phyloP scores from a whole-genome alignment of 495 filamentous ascomycete species.

The Bathelium albidoporum region DNA sequence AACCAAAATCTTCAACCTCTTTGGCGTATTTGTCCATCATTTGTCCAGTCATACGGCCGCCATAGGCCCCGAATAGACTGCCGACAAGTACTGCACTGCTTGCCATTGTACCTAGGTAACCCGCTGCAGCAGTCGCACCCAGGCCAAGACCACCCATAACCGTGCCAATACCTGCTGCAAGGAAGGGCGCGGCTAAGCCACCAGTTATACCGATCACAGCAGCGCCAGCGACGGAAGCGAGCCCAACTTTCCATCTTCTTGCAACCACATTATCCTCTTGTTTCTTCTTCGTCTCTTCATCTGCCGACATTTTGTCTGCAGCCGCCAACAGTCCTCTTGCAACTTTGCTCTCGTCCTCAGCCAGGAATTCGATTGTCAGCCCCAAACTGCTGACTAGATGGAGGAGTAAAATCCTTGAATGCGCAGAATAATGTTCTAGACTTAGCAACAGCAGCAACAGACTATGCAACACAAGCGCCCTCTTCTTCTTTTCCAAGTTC shows the following conservation, averaged over 20 bases:
- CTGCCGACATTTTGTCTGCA: slow-evolving; percentile 57
- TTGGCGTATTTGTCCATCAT: slow-evolving; percentile 81
- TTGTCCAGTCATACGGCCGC: slow-evolving; percentile 69
- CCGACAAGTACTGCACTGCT: slow-evolving; percentile 69
- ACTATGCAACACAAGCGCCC: slow-evolving; percentile 29
- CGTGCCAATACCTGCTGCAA: slow-evolving; percentile 71
- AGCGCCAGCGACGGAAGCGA: slow-evolving; percentile 69
- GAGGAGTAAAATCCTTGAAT: slow-evolving; percentile 32
- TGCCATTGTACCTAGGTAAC: slow-evolving; percentile 67
- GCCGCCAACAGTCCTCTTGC: slow-evolving; percentile 63
- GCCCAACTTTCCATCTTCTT: slow-evolving; percentile 70
- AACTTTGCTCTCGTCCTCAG: slow-evolving; percentile 35
- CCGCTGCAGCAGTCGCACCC: slow-evolving; percentile 65
- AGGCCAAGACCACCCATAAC: slow-evolving; percentile 74
- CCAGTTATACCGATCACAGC: slow-evolving; percentile 74
- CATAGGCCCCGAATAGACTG: slow-evolving; percentile 80
- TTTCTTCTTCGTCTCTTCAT: slow-evolving; percentile 56
- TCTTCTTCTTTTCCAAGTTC: slow-evolving; percentile 23
- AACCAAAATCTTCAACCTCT: slow-evolving; percentile 82
- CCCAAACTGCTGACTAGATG: slow-evolving; percentile 26
- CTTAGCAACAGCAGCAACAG: slow-evolving; percentile 29
- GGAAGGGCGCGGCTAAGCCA: slow-evolving; percentile 68
- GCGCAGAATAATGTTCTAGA: slow-evolving; percentile 31
- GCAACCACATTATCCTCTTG: slow-evolving; percentile 53
- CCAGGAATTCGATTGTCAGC: slow-evolving; percentile 23